Conservation (phyloP, 148 eudicot species). For the Diospyros kaki region DNA sequence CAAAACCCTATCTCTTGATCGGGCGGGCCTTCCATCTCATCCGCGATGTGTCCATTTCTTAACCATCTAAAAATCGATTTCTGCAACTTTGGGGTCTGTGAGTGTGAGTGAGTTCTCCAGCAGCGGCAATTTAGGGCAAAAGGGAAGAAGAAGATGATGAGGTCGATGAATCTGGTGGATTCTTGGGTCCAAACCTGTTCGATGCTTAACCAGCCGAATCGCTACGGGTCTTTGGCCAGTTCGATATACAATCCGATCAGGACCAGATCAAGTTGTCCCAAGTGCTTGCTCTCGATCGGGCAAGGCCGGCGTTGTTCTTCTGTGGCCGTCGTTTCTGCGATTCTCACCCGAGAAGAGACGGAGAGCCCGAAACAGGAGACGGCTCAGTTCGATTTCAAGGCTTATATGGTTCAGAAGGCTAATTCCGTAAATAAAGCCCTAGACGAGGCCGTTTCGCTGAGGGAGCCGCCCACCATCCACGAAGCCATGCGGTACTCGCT, state of each 20-base stretch:
- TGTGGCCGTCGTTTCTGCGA: slow-evolving; percentile 14
- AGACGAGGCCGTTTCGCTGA: slow-evolving; percentile 29
- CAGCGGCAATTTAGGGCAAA: no score
- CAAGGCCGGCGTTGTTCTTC: background rate
- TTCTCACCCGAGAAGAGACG: slow-evolving; percentile 11
- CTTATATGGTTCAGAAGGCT: slow-evolving; percentile 29
- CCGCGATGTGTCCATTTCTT: background rate
- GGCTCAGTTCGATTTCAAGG: slow-evolving; percentile 29
- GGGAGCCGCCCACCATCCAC: slow-evolving; percentile 29
- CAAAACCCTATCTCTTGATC: slow-evolving; percentile 6
- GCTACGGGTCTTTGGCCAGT: slow-evolving; percentile 15
- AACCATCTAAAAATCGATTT: background rate
- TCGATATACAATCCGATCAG: slow-evolving; percentile 5
- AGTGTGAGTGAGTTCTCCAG: no score
- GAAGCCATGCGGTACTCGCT: slow-evolving; percentile 38
- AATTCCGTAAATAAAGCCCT: slow-evolving; percentile 28
- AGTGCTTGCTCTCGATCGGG: background rate
- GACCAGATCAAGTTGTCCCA: slow-evolving; percentile 9
- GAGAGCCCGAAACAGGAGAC: slow-evolving; percentile 5
- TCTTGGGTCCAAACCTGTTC: slow-evolving; percentile 27
- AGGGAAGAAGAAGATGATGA: slow-evolving; percentile 13
- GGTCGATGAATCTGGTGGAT: slow-evolving; percentile 29
- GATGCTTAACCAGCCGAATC: slow-evolving; percentile 10
- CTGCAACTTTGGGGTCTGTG: no score
- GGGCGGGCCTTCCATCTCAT: background rate